These are phyloP conservation scores for Madurella fahalii DNA, from an alignment of 2,329 filamentous ascomycete genomes.

Conservation along the genomic window DNA sequence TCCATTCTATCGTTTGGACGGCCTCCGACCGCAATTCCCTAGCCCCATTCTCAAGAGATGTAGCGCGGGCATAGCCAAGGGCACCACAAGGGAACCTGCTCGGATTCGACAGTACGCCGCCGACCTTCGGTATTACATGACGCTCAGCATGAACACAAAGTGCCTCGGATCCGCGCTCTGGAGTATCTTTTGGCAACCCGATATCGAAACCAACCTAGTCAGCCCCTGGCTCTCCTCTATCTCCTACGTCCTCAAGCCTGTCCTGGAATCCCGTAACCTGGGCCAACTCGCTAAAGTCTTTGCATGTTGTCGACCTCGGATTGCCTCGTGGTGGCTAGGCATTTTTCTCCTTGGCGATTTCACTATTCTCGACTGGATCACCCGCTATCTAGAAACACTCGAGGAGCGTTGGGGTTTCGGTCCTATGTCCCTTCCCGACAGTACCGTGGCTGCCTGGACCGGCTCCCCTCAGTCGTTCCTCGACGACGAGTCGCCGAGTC, in stretches of 20 bases:
- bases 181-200: slow-evolving; percentile 6
- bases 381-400: not conserved
- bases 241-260: not conserved
- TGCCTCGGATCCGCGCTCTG: not conserved
- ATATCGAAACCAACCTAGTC: not conserved
- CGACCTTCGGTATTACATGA: not conserved
- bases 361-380: not conserved
- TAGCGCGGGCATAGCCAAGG: too few relatives aligned
- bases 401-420: slow-evolving; percentile 1
- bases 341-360: slow-evolving; percentile 1
- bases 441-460: not conserved
- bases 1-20: too few relatives aligned
- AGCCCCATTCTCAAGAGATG: too few relatives aligned
- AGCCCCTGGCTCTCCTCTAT: slow-evolving; percentile 1
- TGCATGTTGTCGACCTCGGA: not conserved
- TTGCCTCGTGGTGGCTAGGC: not conserved
- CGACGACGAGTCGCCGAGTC: not conserved
- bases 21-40: too few relatives aligned
- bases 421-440: not conserved
- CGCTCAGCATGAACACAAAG: not conserved
- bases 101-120: too few relatives aligned
- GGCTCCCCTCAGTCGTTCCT: slow-evolving; percentile 1
- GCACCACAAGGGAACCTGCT: too few relatives aligned
- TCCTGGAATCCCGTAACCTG: not conserved
- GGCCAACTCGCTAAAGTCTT: not conserved